Conservation (phyloP, 371 early-diverging fungal genomes). For the Syncephalastrum contaminatum region DNA sequence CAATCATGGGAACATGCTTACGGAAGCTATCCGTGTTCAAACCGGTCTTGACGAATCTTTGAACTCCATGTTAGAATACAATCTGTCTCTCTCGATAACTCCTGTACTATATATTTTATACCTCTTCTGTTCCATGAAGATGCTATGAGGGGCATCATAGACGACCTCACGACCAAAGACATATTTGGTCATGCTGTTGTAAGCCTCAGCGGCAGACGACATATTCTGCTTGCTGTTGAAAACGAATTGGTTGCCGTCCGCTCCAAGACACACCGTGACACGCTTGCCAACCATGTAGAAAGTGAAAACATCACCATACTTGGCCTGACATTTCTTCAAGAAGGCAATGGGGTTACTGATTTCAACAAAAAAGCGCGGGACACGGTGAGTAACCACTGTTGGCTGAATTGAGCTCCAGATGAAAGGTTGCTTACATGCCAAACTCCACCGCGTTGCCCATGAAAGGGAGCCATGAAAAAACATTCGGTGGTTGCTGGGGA, state of each 20-base stretch:
- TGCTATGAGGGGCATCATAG: conserved; percentile 92
- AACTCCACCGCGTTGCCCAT: conserved; percentile 87
- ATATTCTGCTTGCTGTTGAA: conserved; percentile 90
- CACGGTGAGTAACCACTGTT: background rate
- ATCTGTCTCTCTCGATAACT: background rate
- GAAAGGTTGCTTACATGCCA: conserved; percentile 61
- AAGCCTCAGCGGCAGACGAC: conserved; percentile 94
- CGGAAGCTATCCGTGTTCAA: conserved; percentile 85
- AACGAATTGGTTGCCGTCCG: conserved; percentile 94
- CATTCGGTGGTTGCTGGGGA: conserved; percentile 78
- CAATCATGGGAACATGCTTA: conserved; percentile 85
- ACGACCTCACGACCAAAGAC: conserved; percentile 96
- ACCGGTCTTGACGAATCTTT: conserved; percentile 90
- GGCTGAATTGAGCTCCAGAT: background rate
- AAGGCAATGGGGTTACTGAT: conserved; percentile 80
- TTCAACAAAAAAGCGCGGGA: background rate
- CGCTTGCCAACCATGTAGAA: conserved; percentile 90
- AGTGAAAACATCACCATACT: conserved; percentile 92
- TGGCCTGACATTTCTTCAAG: conserved; percentile 61
- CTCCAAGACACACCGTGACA: conserved; percentile 87
- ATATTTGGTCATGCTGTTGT: conserved; percentile 89
- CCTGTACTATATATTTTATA: conserved; percentile 21
- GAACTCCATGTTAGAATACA: background rate
- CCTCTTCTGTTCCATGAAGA: conserved; percentile 97
- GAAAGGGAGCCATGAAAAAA: conserved; percentile 87